A percentile compares a stretch with the other conserved stretches of the same genome.
Evolutionary conservation across 2,329 filamentous ascomycete species (phyloP).

Genomic region (Clonostachys solani): DNA sequence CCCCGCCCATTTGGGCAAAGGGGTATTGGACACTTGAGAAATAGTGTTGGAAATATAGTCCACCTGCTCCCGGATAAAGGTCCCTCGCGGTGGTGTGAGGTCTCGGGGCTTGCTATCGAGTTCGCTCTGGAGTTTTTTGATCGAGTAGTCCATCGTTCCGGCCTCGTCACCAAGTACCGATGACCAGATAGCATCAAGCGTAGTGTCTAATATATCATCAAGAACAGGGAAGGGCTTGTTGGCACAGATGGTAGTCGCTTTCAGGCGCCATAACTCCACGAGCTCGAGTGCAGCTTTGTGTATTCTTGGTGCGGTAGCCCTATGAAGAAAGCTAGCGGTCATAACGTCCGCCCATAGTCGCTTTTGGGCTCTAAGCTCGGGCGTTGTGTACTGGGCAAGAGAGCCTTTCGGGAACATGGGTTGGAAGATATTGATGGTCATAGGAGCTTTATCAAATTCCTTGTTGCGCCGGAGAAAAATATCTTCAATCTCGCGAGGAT

Average conservation of each 20-base stretch:
- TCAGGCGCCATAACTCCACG: slow-evolving; percentile 23
- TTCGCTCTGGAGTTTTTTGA: too few relatives aligned
- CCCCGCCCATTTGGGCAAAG: too few relatives aligned
- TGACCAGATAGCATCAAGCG: slow-evolving; percentile 11
- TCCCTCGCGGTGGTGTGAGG: too few relatives aligned
- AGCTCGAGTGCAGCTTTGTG: slow-evolving; percentile 20
- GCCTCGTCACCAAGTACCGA: too few relatives aligned
- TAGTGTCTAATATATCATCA: slow-evolving; percentile 20
- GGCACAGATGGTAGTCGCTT: slow-evolving; percentile 21
- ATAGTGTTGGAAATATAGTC: too few relatives aligned
- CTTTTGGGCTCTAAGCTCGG: slow-evolving; percentile 22
- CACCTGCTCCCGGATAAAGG: too few relatives aligned
- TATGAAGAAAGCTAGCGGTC: slow-evolving; percentile 24
- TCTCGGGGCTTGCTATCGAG: too few relatives aligned
- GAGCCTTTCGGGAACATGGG: slow-evolving; percentile 26
- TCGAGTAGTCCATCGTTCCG: too few relatives aligned
- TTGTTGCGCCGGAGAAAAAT: slow-evolving; percentile 32
- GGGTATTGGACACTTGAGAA: too few relatives aligned
- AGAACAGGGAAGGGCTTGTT: slow-evolving; percentile 7
- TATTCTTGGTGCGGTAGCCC: slow-evolving; percentile 22
- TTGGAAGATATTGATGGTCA: slow-evolving; percentile 20
- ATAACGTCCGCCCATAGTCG: slow-evolving; percentile 30
- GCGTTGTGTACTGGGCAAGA: slow-evolving; percentile 17
- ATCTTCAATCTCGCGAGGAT: slow-evolving; percentile 34
- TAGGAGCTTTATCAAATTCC: slow-evolving; percentile 36